Conservation (phyloP, 306 rosid species). For the Echinosophora koreensis region DNA sequence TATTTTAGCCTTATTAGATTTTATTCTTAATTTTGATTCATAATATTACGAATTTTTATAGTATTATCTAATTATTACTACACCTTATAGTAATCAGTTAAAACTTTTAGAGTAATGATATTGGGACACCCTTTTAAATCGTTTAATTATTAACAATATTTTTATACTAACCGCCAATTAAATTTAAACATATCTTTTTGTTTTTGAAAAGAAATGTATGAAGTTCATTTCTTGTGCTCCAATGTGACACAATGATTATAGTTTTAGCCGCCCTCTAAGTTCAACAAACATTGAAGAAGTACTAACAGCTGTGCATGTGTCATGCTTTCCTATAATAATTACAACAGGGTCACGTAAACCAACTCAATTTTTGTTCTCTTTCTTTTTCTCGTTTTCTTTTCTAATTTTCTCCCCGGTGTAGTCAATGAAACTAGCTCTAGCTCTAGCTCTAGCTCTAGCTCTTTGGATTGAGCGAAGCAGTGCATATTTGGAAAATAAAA, state of each 20-base stretch:
- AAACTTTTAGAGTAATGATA: too few relatives aligned
- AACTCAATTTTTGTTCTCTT: slow-evolving; percentile 25
- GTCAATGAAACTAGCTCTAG: slow-evolving; percentile 28
- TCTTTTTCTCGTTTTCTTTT: too few relatives aligned
- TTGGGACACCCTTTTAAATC: too few relatives aligned
- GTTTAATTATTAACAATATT: too few relatives aligned
- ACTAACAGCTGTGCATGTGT: slow-evolving; percentile 44
- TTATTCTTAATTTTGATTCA: not conserved
- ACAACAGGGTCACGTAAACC: slow-evolving; percentile 40
- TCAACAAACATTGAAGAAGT: slow-evolving; percentile 42
- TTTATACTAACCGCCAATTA: not conserved
- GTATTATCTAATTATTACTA: too few relatives aligned
- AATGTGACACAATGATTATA: slow-evolving; percentile 25
- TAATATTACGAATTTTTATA: too few relatives aligned
- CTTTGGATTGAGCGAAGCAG: slow-evolving; percentile 1
- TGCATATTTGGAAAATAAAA: too few relatives aligned
- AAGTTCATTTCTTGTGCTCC: too few relatives aligned
- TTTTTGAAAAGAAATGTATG: not conserved
- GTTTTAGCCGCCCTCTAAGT: slow-evolving; percentile 49
- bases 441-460: slow-evolving; percentile 12
- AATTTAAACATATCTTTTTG: not conserved
- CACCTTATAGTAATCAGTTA: not conserved
- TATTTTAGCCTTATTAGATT: too few relatives aligned
- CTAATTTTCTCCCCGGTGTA: not conserved
- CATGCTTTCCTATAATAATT: slow-evolving; percentile 15